Conservation (phyloP, 495 filamentous ascomycete species). For the Achaetomiella virescens region DNA sequence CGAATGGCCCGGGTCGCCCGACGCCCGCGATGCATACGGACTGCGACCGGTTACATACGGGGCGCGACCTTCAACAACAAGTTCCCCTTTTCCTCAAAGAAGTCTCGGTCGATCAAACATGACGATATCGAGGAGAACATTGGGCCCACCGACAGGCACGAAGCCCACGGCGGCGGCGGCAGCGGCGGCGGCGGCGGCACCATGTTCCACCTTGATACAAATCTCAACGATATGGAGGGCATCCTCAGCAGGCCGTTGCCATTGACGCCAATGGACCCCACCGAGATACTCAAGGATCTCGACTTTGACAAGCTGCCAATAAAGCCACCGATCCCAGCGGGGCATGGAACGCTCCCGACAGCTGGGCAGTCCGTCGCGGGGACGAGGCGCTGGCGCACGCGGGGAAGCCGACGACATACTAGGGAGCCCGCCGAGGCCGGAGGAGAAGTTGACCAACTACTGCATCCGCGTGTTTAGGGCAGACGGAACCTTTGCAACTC, state of each 20-base stretch:
- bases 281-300: slow-evolving; percentile 44
- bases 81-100: slow-evolving; percentile 43
- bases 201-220: slow-evolving; percentile 70
- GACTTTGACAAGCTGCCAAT: slow-evolving; percentile 39
- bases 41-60: slow-evolving; percentile 34
- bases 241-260: slow-evolving; percentile 64
- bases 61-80: slow-evolving; percentile 57
- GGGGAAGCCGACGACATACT: slow-evolving; percentile 60
- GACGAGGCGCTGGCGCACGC: slow-evolving; percentile 48
- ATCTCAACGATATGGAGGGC: slow-evolving; percentile 76
- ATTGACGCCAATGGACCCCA: slow-evolving; percentile 55
- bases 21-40: slow-evolving; percentile 31
- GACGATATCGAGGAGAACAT: slow-evolving; percentile 45
- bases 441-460: slow-evolving; percentile 63
- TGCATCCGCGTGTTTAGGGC: slow-evolving; percentile 94
- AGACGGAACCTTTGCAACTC: slow-evolving; percentile 88
- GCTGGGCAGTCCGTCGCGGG: slow-evolving; percentile 76
- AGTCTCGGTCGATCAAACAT: slow-evolving; percentile 34
- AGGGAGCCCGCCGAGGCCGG: slow-evolving; percentile 52
- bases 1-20: slow-evolving; percentile 34
- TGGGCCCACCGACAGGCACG: slow-evolving; percentile 39
- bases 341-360: slow-evolving; percentile 85
- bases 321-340: slow-evolving; percentile 33
- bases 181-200: slow-evolving; percentile 26
- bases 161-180: not conserved